Evolutionary conservation across 306 rosid genomes (phyloP).

Genomic region (Oxytropis ochrocephala): DNA sequence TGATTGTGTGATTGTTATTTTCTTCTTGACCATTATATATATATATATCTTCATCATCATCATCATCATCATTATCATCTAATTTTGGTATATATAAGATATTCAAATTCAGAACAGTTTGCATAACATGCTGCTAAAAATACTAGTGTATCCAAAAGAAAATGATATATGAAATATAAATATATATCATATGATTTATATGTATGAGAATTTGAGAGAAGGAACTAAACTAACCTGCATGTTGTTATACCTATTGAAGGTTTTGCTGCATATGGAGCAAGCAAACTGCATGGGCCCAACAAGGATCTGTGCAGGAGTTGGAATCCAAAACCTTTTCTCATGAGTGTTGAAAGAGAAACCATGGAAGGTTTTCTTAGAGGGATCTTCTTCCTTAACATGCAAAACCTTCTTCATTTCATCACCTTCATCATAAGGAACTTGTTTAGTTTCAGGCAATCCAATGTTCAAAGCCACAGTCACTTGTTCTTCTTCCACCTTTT

Average conservation of each 20-base stretch:
- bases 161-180: too few species aligned
- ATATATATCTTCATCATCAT: too few species aligned
- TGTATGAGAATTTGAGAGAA: too few species aligned
- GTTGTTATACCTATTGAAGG: conserved; percentile 97
- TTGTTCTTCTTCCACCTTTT: conserved; percentile 44
- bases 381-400: conserved; percentile 37
- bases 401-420: conserved; percentile 24
- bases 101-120: not conserved
- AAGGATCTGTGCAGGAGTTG: conserved; percentile 89
- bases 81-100: not conserved
- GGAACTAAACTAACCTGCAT: conserved; percentile 66
- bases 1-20: not conserved
- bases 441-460: conserved; percentile 50
- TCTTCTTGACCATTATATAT: too few species aligned
- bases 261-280: conserved; percentile 88
- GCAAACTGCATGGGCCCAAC: conserved; percentile 98
- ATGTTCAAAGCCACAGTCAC: conserved; percentile 71
- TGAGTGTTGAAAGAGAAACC: conserved; percentile 35
- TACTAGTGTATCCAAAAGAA: not conserved
- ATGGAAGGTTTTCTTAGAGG: conserved; percentile 36
- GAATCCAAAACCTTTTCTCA: conserved; percentile 93
- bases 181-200: too few species aligned
- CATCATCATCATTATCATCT: too few species aligned
- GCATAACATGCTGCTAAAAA: not conserved
- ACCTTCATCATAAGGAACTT: not conserved